Percentiles rank a stretch among this genome's conserved stretches.
phyloP scores from a whole-genome alignment of 495 filamentous ascomycete genomes.

The Apodospora peruviana region DNA sequence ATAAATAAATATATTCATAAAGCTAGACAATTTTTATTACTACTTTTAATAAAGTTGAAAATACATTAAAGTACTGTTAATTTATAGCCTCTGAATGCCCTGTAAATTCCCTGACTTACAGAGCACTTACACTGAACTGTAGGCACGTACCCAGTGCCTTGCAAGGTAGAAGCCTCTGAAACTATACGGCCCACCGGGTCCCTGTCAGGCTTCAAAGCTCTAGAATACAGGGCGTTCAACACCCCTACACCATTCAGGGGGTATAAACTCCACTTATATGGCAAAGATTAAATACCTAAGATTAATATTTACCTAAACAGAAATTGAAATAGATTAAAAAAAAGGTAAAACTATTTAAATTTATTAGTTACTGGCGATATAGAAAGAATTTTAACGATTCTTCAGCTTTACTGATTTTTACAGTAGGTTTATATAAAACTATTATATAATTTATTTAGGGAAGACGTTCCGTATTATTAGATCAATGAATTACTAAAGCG shows the following conservation, averaged over 20 bases:
- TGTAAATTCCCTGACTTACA: background rate
- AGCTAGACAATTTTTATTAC: background rate
- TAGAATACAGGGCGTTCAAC: too few relatives aligned
- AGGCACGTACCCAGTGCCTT: too few relatives aligned
- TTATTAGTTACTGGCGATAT: background rate
- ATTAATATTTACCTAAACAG: background rate
- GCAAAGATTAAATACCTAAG: background rate
- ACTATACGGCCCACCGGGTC: too few relatives aligned
- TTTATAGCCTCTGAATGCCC: background rate
- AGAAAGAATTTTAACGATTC: background rate
- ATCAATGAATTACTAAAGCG: background rate
- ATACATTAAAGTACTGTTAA: background rate
- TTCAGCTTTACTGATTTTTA: conserved; percentile 1
- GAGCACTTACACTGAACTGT: too few relatives aligned
- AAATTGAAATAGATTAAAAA: background rate
- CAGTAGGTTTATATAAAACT: background rate
- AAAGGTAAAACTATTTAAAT: background rate
- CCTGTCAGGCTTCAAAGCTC: too few relatives aligned
- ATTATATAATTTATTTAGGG: background rate
- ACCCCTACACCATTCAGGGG: background rate
- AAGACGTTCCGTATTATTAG: background rate
- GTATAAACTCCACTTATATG: background rate
- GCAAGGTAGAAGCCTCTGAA: too few relatives aligned
- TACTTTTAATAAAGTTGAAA: background rate
- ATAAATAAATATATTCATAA: background rate